phyloP scores from a whole-genome alignment of 139 green algal genomes.

The Chlamydomonas urium region DNA sequence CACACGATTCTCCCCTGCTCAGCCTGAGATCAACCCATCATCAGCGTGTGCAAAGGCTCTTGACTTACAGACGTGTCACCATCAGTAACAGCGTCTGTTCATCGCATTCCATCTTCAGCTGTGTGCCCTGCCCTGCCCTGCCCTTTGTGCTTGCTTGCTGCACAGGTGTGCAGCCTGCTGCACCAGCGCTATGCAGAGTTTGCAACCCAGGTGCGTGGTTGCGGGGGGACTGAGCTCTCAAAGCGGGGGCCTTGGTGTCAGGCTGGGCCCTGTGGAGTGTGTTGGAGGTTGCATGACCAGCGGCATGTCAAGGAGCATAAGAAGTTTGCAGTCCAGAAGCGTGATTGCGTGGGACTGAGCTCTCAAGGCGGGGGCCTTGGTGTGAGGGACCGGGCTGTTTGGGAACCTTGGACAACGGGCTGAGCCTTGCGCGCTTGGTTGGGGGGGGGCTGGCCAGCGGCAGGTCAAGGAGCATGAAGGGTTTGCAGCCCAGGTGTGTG shows the following conservation, averaged over 20 bases:
- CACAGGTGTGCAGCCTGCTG: conserved; percentile 48
- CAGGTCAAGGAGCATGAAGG: conserved; percentile 29
- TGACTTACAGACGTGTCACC: too few species aligned
- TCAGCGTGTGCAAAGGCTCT: too few species aligned
- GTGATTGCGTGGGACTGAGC: neutral
- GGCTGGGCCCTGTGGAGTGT: too few species aligned
- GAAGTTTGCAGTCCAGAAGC: conserved; percentile 31
- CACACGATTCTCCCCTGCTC: too few species aligned
- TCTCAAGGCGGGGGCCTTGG: neutral
- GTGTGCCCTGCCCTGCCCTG: too few species aligned
- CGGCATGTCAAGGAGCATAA: neutral
- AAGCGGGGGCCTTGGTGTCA: neutral
- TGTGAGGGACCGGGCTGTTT: too few species aligned
- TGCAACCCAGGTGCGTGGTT: conserved; percentile 7
- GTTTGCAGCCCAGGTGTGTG: conserved; percentile 13
- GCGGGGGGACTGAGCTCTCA: neutral
- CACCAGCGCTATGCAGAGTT: conserved; percentile 80
- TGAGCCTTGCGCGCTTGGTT: neutral
- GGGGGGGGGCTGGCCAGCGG: neutral
- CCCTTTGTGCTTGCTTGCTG: too few species aligned
- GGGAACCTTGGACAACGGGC: too few species aligned
- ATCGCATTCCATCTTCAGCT: too few species aligned
- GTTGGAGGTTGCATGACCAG: neutral
- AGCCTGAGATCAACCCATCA: too few species aligned
- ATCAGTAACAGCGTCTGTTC: too few species aligned